Evolutionary conservation across 495 filamentous ascomycete species (phyloP).

Genomic region (Schizothecium vesticola): DNA sequence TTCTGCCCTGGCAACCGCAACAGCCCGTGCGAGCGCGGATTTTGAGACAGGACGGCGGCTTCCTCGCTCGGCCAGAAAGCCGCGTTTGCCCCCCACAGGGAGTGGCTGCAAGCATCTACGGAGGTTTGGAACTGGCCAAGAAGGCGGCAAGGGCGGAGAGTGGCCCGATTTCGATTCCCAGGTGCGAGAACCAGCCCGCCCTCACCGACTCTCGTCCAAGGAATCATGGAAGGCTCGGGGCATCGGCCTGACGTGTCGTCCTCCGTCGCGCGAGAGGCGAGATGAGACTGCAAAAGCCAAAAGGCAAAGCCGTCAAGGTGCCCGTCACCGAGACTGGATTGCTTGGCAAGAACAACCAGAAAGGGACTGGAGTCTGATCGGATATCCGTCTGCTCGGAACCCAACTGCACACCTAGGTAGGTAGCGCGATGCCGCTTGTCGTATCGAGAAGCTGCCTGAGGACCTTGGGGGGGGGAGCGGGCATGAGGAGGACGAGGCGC

Average conservation of each 20-base stretch:
- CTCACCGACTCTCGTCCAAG: constrained; percentile 1
- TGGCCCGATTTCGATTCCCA: not conserved
- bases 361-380: too few relatives aligned
- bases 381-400: not conserved
- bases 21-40: too few relatives aligned
- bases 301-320: not conserved
- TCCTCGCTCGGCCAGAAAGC: constrained; percentile 5
- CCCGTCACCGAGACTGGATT: not conserved
- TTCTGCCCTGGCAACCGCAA: not conserved
- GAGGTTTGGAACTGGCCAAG: not conserved
- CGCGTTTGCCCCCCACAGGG: not conserved
- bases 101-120: constrained; percentile 2
- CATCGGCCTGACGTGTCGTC: not conserved
- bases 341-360: too few relatives aligned
- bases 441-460: not conserved
- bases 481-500: too few relatives aligned
- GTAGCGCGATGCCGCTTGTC: not conserved
- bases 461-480: too few relatives aligned
- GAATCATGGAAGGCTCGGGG: not conserved
- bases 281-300: not conserved
- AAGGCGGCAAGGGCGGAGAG: not conserved
- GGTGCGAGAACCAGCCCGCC: not conserved
- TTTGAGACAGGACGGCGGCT: not conserved
- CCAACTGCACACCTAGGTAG: not conserved
- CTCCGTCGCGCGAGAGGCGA: not conserved